These are phyloP conservation scores for Beauveria bassiana DNA, from an alignment of 2,329 filamentous ascomycete genomes.

Conservation along the genomic window DNA sequence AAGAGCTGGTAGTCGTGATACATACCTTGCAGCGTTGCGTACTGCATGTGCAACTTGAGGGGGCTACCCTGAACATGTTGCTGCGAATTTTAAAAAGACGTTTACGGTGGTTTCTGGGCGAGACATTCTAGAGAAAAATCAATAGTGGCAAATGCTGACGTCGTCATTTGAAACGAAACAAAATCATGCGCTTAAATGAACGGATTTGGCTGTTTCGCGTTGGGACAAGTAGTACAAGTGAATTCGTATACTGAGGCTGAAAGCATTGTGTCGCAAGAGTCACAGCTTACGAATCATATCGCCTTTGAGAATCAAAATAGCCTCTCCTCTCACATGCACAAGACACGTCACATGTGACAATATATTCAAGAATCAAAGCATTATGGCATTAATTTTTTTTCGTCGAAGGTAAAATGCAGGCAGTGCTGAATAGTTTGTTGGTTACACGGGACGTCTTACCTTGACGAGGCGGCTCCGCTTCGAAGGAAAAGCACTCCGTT, in stretches of 20 bases:
- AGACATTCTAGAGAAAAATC: neutral
- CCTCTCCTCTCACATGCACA: neutral
- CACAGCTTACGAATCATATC: neutral
- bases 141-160: neutral
- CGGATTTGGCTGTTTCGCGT: neutral
- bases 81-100: too few relatives aligned
- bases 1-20: neutral
- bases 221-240: neutral
- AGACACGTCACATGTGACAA: neutral
- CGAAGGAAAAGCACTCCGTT: neutral
- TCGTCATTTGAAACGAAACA: too few relatives aligned
- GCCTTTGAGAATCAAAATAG: neutral
- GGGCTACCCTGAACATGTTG: neutral
- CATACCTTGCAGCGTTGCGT: neutral
- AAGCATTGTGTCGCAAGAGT: too few relatives aligned
- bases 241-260: too few relatives aligned
- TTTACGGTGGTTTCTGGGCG: too few relatives aligned
- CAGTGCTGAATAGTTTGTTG: neutral
- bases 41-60: neutral
- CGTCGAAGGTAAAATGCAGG: neutral
- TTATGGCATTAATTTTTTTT: too few relatives aligned
- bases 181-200: too few relatives aligned
- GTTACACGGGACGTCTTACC: constrained; percentile 1
- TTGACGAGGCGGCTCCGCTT: neutral
- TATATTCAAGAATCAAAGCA: neutral